Evolutionary conservation across 257 asterid genomes (phyloP).

Genomic region (Orobanche coerulescens): DNA sequence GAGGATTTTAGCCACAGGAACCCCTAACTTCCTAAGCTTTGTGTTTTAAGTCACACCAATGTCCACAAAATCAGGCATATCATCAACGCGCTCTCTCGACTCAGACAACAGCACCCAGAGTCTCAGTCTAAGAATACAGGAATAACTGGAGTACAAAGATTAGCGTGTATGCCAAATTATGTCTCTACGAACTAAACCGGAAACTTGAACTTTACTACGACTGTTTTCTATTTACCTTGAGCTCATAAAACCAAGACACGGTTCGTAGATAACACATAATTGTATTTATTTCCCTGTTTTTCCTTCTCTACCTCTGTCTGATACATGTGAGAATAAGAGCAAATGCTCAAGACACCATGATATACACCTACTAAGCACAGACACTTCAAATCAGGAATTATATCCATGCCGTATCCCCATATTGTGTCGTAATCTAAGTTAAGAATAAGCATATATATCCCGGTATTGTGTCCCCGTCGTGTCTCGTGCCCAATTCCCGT

Average conservation of each 20-base stretch:
- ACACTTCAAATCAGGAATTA: too few species aligned
- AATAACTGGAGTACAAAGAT: too few species aligned
- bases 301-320: neutral
- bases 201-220: neutral
- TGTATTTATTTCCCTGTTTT: neutral
- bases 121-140: too few species aligned
- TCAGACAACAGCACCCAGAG: neutral
- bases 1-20: neutral
- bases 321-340: neutral
- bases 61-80: neutral
- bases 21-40: neutral
- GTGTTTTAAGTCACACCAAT: neutral
- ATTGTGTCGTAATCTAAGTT: too few species aligned
- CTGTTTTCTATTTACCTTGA: conserved; percentile 1
- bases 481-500: too few species aligned
- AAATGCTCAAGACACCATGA: neutral
- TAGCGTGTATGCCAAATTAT: neutral
- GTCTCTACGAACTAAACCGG: neutral
- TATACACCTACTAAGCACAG: too few species aligned
- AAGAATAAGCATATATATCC: too few species aligned
- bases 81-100: neutral
- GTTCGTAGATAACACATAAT: neutral
- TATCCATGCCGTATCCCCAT: too few species aligned
- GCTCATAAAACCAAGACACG: neutral
- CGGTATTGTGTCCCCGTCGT: too few species aligned